Base-by-base conservation (phyloP, 2,329 filamentous ascomycete species). In the Gnomoniopsis smithogilvyi region DNA sequence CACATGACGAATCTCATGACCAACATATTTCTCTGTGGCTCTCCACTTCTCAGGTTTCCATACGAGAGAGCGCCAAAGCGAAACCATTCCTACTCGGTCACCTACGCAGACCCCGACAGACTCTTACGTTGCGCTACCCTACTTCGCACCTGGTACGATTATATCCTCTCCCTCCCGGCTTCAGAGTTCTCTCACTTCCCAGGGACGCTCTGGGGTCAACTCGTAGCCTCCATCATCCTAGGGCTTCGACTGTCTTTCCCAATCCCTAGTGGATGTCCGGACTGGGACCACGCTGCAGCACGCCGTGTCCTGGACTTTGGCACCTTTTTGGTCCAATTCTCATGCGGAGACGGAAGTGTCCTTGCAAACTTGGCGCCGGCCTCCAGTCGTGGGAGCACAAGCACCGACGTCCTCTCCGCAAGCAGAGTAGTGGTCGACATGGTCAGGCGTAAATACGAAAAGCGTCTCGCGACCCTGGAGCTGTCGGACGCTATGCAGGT, bases 171-270 rank as follows among this genome's bases (percentile, higher is more conserved):
- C 2, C 63, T 73, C 0, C 19, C 65, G 7, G 38, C 67, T 1
- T 51, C 63, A 2, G 64, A 68, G 17, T 68, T 80, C 51, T 60
- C 69, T 21, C 65, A 67, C 46, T 76, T 83, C 63, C 70, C 72
- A 50, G 67, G 70, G 30, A 67, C 72, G 15, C 78, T 82, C 65
- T 80, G 78, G 76, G 66, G 67, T 47, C 73, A 72, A 30, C 66
- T 82, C 53, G 73, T 83, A 48, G 50, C 69, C 63, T 38, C 65
- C 49, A 65, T 78, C 38, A 75, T 82, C 51, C 59, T 81, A 4
- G 74, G 73, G 17, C 74, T 79, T 51, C 74, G 77, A 1, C 67
- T 82, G 33, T 80, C 78, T 3, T 80, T 83, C 47, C 75, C 78
- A 0, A 26, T 80, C 12, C 59, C 71, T 0, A 64, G 69, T 2